phyloP scores from a whole-genome alignment of 331 rosid species.

The Pyrus hybrid region DNA sequence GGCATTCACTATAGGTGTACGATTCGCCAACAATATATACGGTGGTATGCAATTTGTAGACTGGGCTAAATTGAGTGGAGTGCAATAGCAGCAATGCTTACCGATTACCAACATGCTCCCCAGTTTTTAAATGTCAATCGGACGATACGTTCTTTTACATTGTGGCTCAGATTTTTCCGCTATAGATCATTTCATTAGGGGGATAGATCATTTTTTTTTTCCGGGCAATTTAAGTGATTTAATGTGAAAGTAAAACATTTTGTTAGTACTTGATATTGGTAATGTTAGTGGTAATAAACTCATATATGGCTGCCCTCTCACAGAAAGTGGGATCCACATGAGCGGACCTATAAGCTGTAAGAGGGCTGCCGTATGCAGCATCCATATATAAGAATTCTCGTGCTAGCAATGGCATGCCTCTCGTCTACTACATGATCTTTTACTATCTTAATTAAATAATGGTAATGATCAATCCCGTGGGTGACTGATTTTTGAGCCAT shows the following conservation, averaged over 20 bases:
- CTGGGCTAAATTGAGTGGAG: slow-evolving; percentile 85
- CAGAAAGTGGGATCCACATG: not conserved
- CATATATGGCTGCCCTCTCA: not conserved
- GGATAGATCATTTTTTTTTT: not conserved
- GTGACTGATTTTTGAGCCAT: not conserved
- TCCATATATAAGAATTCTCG: not conserved
- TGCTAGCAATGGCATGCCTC: not conserved
- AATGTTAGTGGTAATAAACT: not conserved
- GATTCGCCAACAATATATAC: slow-evolving; percentile 79
- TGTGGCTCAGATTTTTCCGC: not conserved
- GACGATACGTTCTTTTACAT: not conserved
- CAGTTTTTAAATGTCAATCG: not conserved
- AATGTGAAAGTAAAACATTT: not conserved
- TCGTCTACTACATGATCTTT: not conserved
- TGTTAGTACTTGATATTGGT: not conserved
- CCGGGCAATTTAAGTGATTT: not conserved
- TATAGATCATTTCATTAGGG: not conserved
- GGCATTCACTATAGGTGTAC: slow-evolving; percentile 79
- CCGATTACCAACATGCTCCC: slow-evolving; percentile 2
- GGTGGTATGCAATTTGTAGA: slow-evolving; percentile 91
- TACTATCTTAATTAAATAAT: not conserved
- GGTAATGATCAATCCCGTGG: not conserved
- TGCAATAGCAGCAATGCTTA: slow-evolving; percentile 32
- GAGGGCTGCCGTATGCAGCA: not conserved
- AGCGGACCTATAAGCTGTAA: not conserved